These are phyloP conservation scores for Emmonsiellopsis sp. DNA, from an alignment of 2,329 filamentous ascomycete genomes.

Conservation along the genomic window DNA sequence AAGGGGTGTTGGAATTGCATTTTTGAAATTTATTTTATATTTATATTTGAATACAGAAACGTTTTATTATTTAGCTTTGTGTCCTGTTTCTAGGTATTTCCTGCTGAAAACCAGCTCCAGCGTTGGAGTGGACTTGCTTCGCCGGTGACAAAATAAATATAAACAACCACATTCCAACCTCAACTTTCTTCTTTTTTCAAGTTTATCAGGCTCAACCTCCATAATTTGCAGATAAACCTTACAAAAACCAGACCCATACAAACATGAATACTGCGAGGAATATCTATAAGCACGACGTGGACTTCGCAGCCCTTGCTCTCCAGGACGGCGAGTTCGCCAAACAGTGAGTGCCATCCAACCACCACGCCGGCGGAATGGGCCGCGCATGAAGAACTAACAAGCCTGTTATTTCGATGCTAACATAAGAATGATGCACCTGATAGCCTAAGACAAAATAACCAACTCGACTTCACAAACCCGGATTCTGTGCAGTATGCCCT, in stretches of 20 bases:
- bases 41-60: no score
- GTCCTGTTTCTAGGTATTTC: no score
- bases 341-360: constrained; percentile 35
- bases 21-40: no score
- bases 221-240: not conserved
- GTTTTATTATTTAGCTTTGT: no score
- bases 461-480: constrained; percentile 74
- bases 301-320: constrained; percentile 54
- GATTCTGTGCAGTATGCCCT: constrained; percentile 57
- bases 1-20: no score
- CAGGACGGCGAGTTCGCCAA: constrained; percentile 52
- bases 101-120: no score
- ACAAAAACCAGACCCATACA: not conserved
- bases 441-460: constrained; percentile 46
- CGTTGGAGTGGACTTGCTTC: no score
- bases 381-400: not conserved
- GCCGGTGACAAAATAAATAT: no score
- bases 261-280: constrained; percentile 30
- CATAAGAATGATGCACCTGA: not conserved
- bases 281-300: constrained; percentile 49
- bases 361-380: not conserved
- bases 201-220: no score
- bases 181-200: no score
- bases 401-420: constrained; percentile 7
- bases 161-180: no score